Percentiles rank a stretch among this genome's conserved stretches.
Evolutionary conservation across 2,329 filamentous ascomycete species (phyloP).

Genomic region (Fusarium subglutinans): DNA sequence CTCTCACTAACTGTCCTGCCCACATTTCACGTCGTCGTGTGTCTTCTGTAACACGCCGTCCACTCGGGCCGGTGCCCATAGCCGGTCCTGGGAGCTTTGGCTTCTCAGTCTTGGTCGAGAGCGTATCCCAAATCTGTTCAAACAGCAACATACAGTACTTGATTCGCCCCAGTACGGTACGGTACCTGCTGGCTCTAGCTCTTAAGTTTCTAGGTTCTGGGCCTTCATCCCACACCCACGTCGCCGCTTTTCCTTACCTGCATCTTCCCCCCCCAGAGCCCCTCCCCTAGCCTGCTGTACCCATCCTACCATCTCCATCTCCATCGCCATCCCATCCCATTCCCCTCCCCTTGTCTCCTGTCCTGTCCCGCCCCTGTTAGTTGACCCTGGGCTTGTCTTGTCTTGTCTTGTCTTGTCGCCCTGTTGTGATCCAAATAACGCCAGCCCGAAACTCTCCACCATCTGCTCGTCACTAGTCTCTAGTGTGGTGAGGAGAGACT

Average conservation of each 20-base stretch:
- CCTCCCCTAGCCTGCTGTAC: background rate
- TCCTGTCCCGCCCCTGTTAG: constrained; percentile 32
- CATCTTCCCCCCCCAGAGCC: constrained; percentile 26
- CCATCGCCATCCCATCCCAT: background rate
- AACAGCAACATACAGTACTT: background rate
- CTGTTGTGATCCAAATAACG: constrained; percentile 43
- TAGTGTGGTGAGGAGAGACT: constrained; percentile 25
- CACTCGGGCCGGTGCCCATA: constrained; percentile 28
- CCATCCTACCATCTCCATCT: background rate
- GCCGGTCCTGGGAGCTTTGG: constrained; percentile 10
- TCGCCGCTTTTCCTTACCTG: constrained; percentile 43
- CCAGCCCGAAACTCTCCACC: constrained; percentile 41
- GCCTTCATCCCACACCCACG: constrained; percentile 36
- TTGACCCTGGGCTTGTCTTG: constrained; percentile 22
- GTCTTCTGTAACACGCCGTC: constrained; percentile 21
- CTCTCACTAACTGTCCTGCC: background rate
- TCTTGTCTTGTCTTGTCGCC: constrained; percentile 26
- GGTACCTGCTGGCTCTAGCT: constrained; percentile 4
- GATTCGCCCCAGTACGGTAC: constrained; percentile 10
- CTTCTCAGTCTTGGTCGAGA: background rate
- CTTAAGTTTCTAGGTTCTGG: constrained; percentile 37
- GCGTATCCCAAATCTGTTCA: background rate
- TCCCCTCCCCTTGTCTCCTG: background rate
- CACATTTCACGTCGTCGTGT: constrained; percentile 15
- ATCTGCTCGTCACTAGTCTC: constrained; percentile 35